phyloP scores from a whole-genome alignment of 192 early-diverging fungal species.

The Backusella circina region DNA sequence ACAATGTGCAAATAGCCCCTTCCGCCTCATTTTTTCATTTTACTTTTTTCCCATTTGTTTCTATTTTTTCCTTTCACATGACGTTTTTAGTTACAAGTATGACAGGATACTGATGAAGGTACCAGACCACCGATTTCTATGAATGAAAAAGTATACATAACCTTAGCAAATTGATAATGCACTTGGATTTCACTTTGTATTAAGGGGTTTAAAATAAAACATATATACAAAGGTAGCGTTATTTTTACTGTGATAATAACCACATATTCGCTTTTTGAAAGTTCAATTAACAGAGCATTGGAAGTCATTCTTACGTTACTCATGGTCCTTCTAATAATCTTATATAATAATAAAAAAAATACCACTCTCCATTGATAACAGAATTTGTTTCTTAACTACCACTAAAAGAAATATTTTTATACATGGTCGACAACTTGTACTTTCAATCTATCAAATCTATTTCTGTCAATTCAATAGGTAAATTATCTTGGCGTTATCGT shows the following conservation, averaged over 20 bases:
- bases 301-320: neutral
- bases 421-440: neutral
- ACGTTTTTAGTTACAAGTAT: neutral
- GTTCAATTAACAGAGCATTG: neutral
- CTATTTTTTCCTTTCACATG: neutral
- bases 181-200: neutral
- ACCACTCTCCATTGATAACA: neutral
- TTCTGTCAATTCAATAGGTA: neutral
- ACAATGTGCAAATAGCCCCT: neutral
- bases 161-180: neutral
- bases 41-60: neutral
- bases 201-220: neutral
- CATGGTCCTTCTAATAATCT: neutral
- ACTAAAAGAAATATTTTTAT: neutral
- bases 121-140: neutral
- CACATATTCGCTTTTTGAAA: too few species aligned
- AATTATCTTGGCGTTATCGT: neutral
- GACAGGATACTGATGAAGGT: neutral
- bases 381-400: neutral
- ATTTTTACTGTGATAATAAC: neutral
- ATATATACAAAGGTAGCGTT: neutral
- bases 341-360: neutral
- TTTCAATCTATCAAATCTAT: neutral
- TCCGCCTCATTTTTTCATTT: neutral
- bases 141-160: neutral